These are phyloP conservation scores for Actinomortierella ambigua DNA, from an alignment of 371 early-diverging fungal genomes.

Conservation along the genomic window DNA sequence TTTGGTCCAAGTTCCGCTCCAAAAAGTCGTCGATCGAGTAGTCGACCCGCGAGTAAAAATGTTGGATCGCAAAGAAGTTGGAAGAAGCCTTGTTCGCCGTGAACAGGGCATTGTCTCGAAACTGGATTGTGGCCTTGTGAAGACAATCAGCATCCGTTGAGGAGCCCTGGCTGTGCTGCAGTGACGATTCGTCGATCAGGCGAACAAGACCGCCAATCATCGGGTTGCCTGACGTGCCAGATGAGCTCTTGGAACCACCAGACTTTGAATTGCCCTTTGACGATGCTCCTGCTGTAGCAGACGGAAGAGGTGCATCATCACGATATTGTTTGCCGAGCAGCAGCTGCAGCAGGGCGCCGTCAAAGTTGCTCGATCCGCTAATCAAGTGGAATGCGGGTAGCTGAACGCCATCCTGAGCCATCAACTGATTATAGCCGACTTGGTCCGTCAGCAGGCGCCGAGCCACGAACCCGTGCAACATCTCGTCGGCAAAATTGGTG, in stretches of 20 bases:
- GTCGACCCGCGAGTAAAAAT: constrained; percentile 74
- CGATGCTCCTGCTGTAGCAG: constrained; percentile 19
- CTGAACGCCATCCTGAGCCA: constrained; percentile 62
- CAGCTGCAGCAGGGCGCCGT: constrained; percentile 58
- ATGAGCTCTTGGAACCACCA: constrained; percentile 1
- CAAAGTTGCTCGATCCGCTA: constrained; percentile 31
- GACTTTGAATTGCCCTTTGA: neutral
- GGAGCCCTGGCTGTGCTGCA: constrained; percentile 44
- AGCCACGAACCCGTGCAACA: constrained; percentile 71
- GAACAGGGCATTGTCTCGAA: constrained; percentile 53
- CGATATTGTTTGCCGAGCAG: constrained; percentile 47
- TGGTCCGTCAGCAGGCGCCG: constrained; percentile 73
- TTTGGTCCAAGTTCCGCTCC: constrained; percentile 71
- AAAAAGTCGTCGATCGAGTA: constrained; percentile 80
- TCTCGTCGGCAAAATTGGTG: constrained; percentile 84
- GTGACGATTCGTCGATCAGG: constrained; percentile 57
- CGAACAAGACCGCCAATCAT: constrained; percentile 56
- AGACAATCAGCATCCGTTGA: constrained; percentile 49
- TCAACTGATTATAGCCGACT: constrained; percentile 50
- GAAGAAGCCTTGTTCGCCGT: constrained; percentile 46
- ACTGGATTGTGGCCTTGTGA: constrained; percentile 50
- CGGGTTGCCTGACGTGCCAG: constrained; percentile 3
- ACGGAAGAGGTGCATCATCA: constrained; percentile 24
- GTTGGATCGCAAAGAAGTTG: constrained; percentile 66
- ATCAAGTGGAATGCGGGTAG: constrained; percentile 41